phyloP scores from a whole-genome alignment of 2,329 filamentous ascomycete genomes.

The Dothistroma pini region DNA sequence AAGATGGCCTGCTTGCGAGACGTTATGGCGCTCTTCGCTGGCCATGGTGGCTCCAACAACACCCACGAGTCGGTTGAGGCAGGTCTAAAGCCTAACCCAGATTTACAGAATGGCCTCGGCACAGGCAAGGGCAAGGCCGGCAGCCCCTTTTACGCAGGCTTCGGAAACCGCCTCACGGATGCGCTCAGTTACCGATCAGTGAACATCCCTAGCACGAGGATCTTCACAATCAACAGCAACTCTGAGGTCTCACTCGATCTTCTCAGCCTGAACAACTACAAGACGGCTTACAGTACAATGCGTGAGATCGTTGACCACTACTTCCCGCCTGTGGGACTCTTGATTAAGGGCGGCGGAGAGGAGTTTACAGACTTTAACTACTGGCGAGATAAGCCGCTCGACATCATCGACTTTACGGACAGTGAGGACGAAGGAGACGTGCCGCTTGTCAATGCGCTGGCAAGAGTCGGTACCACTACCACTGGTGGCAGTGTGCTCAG shows the following conservation, averaged over 20 bases:
- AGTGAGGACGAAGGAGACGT: constrained; percentile 62
- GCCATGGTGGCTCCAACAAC: constrained; percentile 34
- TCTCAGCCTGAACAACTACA: constrained; percentile 86
- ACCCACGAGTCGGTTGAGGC: constrained; percentile 29
- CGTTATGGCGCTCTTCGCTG: constrained; percentile 77
- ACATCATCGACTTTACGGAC: constrained; percentile 83
- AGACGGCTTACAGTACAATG: constrained; percentile 96
- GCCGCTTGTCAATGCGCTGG: constrained; percentile 16
- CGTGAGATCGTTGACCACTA: constrained; percentile 97
- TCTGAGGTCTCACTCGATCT: constrained; percentile 91
- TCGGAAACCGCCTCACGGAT: constrained; percentile 94
- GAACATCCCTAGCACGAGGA: constrained; percentile 87
- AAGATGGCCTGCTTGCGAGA: constrained; percentile 98
- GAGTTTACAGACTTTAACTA: constrained; percentile 97
- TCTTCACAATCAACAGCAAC: constrained; percentile 98
- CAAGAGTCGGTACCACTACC: constrained; percentile 12
- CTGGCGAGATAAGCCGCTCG: constrained; percentile 82
- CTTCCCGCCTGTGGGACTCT: constrained; percentile 84
- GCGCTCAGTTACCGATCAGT: constrained; percentile 94
- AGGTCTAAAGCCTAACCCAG: constrained; percentile 24
- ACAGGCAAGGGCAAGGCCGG: constrained; percentile 29
- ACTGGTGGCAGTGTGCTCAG: constrained; percentile 25
- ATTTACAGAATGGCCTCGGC: constrained; percentile 10
- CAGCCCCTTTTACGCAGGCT: constrained; percentile 90
- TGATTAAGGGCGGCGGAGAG: constrained; percentile 86